A percentile compares a stretch with the other conserved stretches of the same genome.
phyloP scores from a whole-genome alignment of 495 filamentous ascomycete species.

The Ramalina intermedia region DNA sequence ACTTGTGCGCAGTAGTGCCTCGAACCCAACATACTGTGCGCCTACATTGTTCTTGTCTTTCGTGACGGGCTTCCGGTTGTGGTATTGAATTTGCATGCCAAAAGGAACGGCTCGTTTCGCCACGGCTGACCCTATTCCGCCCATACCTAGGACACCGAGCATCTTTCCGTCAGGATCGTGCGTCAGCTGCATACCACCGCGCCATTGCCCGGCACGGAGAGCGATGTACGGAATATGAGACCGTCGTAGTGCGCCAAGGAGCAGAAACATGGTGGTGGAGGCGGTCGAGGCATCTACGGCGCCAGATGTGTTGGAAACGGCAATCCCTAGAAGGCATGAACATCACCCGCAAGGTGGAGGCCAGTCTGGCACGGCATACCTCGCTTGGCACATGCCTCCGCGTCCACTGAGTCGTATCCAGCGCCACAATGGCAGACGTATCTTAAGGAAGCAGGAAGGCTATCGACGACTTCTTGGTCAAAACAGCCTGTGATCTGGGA shows the following conservation, averaged over 20 bases:
- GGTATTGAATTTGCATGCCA: constrained; percentile 56
- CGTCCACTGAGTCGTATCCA: constrained; percentile 72
- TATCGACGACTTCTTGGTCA: constrained; percentile 40
- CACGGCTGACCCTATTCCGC: constrained; percentile 66
- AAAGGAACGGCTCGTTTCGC: constrained; percentile 54
- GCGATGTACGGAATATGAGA: constrained; percentile 47
- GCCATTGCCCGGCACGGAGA: constrained; percentile 45
- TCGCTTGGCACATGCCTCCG: constrained; percentile 48
- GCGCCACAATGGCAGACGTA: constrained; percentile 82
- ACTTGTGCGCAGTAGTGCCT: constrained; percentile 40
- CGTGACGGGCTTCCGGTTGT: constrained; percentile 47
- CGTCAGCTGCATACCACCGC: constrained; percentile 36
- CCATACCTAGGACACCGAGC: constrained; percentile 74
- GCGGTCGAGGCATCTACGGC: constrained; percentile 61
- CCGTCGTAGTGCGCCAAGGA: constrained; percentile 54
- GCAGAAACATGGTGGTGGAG: constrained; percentile 55
- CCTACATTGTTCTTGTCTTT: constrained; percentile 29
- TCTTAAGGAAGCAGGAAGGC: constrained; percentile 49
- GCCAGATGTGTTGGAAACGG: constrained; percentile 51
- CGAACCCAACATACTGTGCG: constrained; percentile 14
- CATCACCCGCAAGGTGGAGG: background rate
- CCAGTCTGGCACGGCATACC: constrained; percentile 14
- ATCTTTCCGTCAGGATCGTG: constrained; percentile 58
- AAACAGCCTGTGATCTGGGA: constrained; percentile 45
- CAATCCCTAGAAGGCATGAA: constrained; percentile 29